phyloP scores from a whole-genome alignment of 1,284 basidiomycete genomes.

The Polyporus tsugae region DNA sequence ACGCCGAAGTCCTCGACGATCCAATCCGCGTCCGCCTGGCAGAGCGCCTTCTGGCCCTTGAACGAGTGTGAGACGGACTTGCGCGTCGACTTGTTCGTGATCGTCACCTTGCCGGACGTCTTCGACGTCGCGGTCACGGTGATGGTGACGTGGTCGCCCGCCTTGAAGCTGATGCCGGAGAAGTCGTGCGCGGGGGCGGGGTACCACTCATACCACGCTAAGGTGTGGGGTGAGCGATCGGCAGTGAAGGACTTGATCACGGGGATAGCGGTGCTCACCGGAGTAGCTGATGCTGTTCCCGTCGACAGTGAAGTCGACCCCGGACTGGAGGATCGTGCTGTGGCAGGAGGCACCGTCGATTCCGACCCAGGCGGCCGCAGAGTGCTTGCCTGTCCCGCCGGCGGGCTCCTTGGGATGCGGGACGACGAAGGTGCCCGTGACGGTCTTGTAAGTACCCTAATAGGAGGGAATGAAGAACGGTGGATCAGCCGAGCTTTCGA shows the following conservation, averaged over 20 bases:
- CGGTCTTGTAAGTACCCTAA: constrained; percentile 39
- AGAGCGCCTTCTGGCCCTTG: constrained; percentile 42
- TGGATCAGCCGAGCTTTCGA: not conserved
- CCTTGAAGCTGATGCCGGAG: constrained; percentile 39
- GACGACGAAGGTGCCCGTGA: constrained; percentile 44
- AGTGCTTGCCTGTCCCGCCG: constrained; percentile 36
- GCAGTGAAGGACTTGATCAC: too few species aligned
- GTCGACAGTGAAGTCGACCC: constrained; percentile 41
- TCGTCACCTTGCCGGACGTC: constrained; percentile 40
- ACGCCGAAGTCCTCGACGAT: constrained; percentile 45
- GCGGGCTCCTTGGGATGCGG: constrained; percentile 38
- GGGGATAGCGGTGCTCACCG: not conserved
- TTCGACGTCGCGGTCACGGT: constrained; percentile 40
- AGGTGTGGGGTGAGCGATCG: too few species aligned
- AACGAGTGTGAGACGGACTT: constrained; percentile 40
- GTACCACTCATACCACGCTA: constrained; percentile 50
- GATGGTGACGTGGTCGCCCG: constrained; percentile 39
- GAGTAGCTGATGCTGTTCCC: constrained; percentile 37
- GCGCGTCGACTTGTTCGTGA: constrained; percentile 42
- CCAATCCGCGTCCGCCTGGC: constrained; percentile 39
- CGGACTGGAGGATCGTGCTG: constrained; percentile 34
- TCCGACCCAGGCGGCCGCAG: constrained; percentile 35
- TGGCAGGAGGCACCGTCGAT: constrained; percentile 32
- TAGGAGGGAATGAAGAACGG: not conserved
- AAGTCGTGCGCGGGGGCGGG: constrained; percentile 39